Evolutionary conservation across 345 rosid species (phyloP), one percentile per base, ranked within the genome.

Genomic region (Murraya paniculata): DNA sequence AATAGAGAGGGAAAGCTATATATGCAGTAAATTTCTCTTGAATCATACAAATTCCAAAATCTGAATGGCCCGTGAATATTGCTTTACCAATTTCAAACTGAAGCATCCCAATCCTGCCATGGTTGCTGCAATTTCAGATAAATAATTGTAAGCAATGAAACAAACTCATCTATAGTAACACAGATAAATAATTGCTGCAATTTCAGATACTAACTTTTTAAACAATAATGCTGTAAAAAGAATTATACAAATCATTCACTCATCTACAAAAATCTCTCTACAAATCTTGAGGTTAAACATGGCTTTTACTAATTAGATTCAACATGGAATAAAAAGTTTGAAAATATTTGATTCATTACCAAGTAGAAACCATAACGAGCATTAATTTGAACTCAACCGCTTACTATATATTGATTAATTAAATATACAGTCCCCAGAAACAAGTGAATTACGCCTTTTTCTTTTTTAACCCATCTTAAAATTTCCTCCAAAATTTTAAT

Each of bases 101-200:
- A 81, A 48, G 64, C 79, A 80, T 74, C 45, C 80, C 86, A 77
- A 76, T 60, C 89, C 86, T 81, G 89, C 77, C 77, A 86, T 45
- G 48, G 68, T 76, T 55, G 30, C 56, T 21, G 58, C 3, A 60
- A 16, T 36, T 48, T 56, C 50, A 45, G 50, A 45, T 45, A 79
- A 25, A 36, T 68, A 16, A 65, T 27, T 35, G 16, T 21, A 76
- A 67, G 19, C 62, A 53, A 65, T 18, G 35, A 21, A 55, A 24
- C 39, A 25, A 35, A 53, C 55, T 16, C 16, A 4, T 22, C 13
- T 7, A 75, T 39, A 48, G 18, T 18, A 18, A 61, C 56, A 28
- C 2, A 39, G 25, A n/a, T n/a, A n/a, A n/a, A n/a, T n/a, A n/a
- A n/a, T n/a, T n/a, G n/a, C n/a, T n/a, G n/a, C n/a, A n/a, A n/a